Base-by-base conservation (phyloP, 2,329 filamentous ascomycete genomes). In the Calycina herbarum region DNA sequence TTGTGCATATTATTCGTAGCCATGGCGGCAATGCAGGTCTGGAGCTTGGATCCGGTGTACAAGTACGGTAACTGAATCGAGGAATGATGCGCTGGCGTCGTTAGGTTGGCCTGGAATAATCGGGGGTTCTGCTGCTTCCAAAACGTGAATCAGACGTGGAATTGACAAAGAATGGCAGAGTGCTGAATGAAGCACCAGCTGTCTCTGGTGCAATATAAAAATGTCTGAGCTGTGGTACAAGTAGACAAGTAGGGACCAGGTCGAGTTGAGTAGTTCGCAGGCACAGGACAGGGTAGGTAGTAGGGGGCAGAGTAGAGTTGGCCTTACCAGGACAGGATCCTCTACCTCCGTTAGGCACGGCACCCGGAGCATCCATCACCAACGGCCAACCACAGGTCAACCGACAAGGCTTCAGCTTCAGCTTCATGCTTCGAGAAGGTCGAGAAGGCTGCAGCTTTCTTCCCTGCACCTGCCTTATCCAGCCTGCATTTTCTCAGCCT, bases 1-100 rank as follows among this genome's bases (percentile, higher is more conserved):
- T 97, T 98, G 81, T 98, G 89, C 93, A 98, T 97, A 75, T 93
- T 92, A 80, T 86, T 91, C 69, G 88, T 82, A 71, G 89, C 86
- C 90, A 94, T 94, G 45, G 45, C 45, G n/a, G 45, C 45, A 48
- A 20, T 45, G 40, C 69, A 58, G 71, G 58, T 59, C 64, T 59
- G 57, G 60, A 29, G 70, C 70, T 71, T 70, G 69, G 66, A 60
- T 58, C 65, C 54, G 17, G 62, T 65, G 69, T 59, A 58, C 66
- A 20, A 20, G 20, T 20, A 20, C 20, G 68, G 61, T 29, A 24
- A 45, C 38, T 68, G 56, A 59, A 68, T 69, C 27, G 56, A 69
- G 71, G 68, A 70, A 69, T 64, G 68, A 48, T 48, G 45, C 45
- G 45, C 45, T 48, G 45, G 45, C 45, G 24, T 48, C 45, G 45